Evolutionary conservation across 164 flowering plant genomes (phyloP).

Genomic region (Stephania japonica): DNA sequence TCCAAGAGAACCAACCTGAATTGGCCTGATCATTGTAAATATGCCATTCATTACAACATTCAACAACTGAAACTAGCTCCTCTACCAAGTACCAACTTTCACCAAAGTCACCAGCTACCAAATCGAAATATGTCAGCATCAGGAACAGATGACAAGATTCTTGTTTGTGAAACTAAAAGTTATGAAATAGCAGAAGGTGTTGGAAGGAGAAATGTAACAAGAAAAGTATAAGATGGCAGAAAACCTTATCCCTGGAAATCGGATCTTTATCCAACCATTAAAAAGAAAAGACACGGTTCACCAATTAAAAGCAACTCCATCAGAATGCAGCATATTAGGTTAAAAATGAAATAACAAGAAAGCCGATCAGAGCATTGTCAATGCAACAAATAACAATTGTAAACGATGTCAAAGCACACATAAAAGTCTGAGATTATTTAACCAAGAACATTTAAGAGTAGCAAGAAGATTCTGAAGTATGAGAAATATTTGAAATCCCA

Average conservation of each 20-base stretch:
- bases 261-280: neutral
- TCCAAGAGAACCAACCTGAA: neutral
- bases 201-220: neutral
- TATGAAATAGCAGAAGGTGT: neutral
- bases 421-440: neutral
- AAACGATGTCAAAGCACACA: neutral
- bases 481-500: neutral
- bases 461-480: neutral
- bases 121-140: neutral
- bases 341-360: neutral
- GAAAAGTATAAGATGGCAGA: neutral
- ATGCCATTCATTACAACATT: neutral
- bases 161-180: neutral
- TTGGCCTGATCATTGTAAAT: neutral
- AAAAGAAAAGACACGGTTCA: neutral
- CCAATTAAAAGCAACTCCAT: neutral
- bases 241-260: neutral
- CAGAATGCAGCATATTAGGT: neutral
- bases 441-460: neutral
- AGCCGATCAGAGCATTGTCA: neutral
- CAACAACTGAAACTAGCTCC: neutral
- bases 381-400: neutral
- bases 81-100: neutral
- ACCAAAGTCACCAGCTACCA: constrained; percentile 3
- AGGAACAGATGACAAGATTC: neutral